phyloP scores from a whole-genome alignment of 768 basidiomycete species.

The Lactarius psammicola region DNA sequence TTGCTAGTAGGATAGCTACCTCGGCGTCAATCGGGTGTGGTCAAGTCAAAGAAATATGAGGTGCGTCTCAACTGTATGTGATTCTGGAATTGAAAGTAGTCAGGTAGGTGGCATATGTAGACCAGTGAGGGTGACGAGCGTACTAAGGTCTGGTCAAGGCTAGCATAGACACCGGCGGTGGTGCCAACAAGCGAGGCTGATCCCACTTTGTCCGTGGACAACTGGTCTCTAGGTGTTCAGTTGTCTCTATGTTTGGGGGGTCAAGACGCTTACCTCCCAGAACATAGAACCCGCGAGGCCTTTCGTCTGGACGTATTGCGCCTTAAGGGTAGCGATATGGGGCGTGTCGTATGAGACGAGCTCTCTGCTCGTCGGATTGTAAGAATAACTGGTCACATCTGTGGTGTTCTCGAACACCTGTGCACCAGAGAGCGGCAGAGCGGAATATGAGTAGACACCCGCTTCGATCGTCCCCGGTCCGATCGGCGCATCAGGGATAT shows the following conservation, averaged over 20 bases:
- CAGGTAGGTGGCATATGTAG: neutral
- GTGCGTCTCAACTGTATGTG: conserved; percentile 49
- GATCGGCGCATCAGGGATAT: conserved; percentile 42
- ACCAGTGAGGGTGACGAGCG: conserved; percentile 1
- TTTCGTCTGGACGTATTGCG: conserved; percentile 59
- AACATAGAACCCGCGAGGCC: conserved; percentile 71
- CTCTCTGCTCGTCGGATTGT: conserved; percentile 62
- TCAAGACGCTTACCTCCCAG: conserved; percentile 50
- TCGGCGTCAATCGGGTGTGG: neutral
- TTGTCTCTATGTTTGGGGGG: neutral
- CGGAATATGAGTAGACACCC: conserved; percentile 76
- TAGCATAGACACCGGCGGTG: conserved; percentile 46
- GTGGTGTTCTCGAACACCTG: conserved; percentile 62
- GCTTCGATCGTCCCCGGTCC: conserved; percentile 71
- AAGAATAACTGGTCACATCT: conserved; percentile 76
- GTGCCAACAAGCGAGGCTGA: conserved; percentile 57
- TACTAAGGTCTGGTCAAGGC: conserved; percentile 54
- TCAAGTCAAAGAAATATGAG: neutral
- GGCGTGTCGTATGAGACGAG: conserved; percentile 79
- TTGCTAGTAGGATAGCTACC: conserved; percentile 62
- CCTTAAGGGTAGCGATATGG: conserved; percentile 61
- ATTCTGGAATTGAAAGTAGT: conserved; percentile 40
- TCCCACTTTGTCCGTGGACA: conserved; percentile 61
- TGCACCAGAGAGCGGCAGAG: conserved; percentile 53
- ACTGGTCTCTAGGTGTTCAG: conserved; percentile 29